Base-by-base conservation (phyloP, 1,284 basidiomycete species). In the Pascua guehoae region DNA sequence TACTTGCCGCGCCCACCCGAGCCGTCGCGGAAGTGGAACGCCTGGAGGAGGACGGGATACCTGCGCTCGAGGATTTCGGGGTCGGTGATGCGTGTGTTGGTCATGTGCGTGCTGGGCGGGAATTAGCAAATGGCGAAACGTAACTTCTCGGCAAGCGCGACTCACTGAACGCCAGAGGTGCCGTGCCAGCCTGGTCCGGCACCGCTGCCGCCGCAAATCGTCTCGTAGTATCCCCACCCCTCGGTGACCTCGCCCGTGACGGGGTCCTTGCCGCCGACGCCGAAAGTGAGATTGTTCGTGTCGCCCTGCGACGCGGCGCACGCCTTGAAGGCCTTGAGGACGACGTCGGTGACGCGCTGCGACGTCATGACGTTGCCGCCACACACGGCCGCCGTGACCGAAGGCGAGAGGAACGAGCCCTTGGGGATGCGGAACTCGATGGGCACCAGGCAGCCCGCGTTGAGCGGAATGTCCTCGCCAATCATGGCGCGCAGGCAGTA, bases 261-360 rank as follows among this genome's bases (percentile, higher is more conserved):
- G 9, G 48, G 43, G 45, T 56, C 49, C 40, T 56, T 56, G 24
- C 41, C 45, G 8, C 56, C 51, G 16, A 43, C 47, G n/a, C 51
- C 55, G 41, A 59, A 55, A 38, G 53, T 47, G 11, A 49, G 18
- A 14, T 96, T 95, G 73, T 88, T 90, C 61, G 60, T 64, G 60
- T 64, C 68, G 10, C 95, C 95, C 73, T 98, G 93, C 69, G 88
- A 91, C 0, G 94, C 94, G 11, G 94, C 91, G 52, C 87, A 89
- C 0, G 92, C 94, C 57, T 88, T 82, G 80, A 98, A 98, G 0
- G 94, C 93, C 67, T 88, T 88, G 49, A 98, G 80, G 4, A 98
- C 91, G 0, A 96, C 91, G 70, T 98, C 95, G 0, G 95, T 93
- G 57, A 98, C 89, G 12, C 94, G 83, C 73, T 97, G 94, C 12